Conservation (phyloP, 2,329 filamentous ascomycete genomes). For the Hypoxylon sp. region DNA sequence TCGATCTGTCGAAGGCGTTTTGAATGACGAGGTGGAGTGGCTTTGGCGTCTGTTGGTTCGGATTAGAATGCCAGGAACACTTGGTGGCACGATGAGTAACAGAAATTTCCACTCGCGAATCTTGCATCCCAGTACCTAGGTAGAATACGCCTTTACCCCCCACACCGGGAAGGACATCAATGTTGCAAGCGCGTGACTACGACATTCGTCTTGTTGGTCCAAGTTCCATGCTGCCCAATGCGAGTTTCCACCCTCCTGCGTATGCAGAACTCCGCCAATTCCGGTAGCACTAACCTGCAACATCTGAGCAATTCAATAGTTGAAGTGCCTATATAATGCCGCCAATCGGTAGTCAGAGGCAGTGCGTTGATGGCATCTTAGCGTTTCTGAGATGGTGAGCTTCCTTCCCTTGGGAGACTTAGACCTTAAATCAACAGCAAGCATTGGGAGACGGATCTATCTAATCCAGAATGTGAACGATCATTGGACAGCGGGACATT, state of each 20-base stretch:
- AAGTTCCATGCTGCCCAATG: conserved; percentile 35
- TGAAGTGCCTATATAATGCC: not conserved
- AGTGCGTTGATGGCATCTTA: conserved; percentile 3
- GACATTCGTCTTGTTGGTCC: conserved; percentile 30
- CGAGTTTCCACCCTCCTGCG: conserved; percentile 39
- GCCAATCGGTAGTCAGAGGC: not conserved
- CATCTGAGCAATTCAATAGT: conserved; percentile 2
- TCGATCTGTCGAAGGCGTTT: conserved; percentile 29
- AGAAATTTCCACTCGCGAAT: conserved; percentile 33
- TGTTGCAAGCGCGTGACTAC: conserved; percentile 36
- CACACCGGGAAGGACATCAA: conserved; percentile 45
- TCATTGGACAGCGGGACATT: conserved; percentile 30
- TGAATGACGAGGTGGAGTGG: conserved; percentile 26
- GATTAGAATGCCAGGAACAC: conserved; percentile 33
- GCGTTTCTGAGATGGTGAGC: not conserved
- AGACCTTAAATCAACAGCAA: not conserved
- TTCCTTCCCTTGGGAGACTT: no score
- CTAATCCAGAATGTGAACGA: conserved; percentile 10
- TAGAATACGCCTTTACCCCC: conserved; percentile 24
- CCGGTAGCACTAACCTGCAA: conserved; percentile 21
- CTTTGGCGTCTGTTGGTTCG: conserved; percentile 34
- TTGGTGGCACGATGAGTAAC: conserved; percentile 24
- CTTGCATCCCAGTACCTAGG: conserved; percentile 33
- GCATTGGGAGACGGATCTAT: conserved; percentile 5
- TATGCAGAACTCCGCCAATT: conserved; percentile 37